phyloP scores from a whole-genome alignment of 345 rosid species.

The Salix arbutifolia region DNA sequence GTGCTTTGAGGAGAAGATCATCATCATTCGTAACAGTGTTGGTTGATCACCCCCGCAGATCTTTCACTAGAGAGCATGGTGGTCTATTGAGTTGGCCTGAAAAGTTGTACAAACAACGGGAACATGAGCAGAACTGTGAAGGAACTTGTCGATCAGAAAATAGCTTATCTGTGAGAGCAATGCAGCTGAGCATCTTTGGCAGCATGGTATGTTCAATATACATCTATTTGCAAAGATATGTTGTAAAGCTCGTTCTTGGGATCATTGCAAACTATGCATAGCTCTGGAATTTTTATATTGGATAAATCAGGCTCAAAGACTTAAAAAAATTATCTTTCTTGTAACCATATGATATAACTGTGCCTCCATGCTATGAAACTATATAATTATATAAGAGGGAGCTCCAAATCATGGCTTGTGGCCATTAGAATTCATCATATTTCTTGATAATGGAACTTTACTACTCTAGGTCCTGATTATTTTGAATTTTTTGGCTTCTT shows the following conservation, averaged over 20 bases:
- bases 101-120: constrained; percentile 29
- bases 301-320: background rate
- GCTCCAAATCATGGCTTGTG: background rate
- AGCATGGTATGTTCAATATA: constrained; percentile 53
- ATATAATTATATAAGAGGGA: background rate
- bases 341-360: background rate
- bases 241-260: background rate
- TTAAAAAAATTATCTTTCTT: background rate
- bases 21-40: constrained; percentile 38
- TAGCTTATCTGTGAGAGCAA: constrained; percentile 72
- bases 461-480: background rate
- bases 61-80: constrained; percentile 47
- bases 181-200: constrained; percentile 73
- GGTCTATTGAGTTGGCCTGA: constrained; percentile 82
- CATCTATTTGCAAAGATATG: background rate
- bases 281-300: background rate
- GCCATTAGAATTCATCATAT: background rate
- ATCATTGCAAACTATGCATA: background rate
- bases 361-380: background rate
- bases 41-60: constrained; percentile 47
- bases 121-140: constrained; percentile 18
- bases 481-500: background rate
- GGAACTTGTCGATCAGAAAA: constrained; percentile 22
- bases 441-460: background rate
- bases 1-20: constrained; percentile 34